phyloP scores from a whole-genome alignment of 139 green algal species.

The Ettlia oleoabundans region DNA sequence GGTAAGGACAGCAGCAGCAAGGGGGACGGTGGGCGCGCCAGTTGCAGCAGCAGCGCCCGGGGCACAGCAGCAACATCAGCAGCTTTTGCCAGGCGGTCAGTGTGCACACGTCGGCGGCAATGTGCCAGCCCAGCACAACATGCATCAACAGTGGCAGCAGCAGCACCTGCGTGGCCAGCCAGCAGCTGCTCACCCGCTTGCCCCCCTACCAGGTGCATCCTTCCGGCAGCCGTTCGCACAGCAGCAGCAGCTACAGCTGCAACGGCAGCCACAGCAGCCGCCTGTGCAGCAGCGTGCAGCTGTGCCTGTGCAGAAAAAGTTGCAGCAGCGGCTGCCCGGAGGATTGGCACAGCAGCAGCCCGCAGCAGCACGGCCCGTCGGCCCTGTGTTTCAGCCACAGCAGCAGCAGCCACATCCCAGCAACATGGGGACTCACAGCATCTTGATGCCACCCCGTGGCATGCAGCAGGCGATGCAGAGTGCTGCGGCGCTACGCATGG shows the following conservation, averaged over 20 bases:
- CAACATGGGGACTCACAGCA: too few species aligned
- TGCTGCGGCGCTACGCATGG: not conserved
- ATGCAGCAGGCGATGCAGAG: conserved; percentile 8
- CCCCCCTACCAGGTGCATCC: too few species aligned
- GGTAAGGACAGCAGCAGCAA: not conserved
- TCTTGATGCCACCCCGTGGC: not conserved
- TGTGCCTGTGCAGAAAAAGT: not conserved
- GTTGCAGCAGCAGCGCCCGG: conserved; percentile 10
- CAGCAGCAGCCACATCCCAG: conserved; percentile 9
- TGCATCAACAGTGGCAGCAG: not conserved
- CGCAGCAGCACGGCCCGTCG: not conserved
- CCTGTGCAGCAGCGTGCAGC: not conserved
- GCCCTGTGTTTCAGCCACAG: not conserved
- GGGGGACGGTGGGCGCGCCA: not conserved
- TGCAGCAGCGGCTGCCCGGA: conserved; percentile 3
- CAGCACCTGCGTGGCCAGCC: not conserved
- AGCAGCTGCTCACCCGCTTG: not conserved
- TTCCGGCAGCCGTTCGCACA: not conserved
- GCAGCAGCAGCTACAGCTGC: conserved; percentile 7
- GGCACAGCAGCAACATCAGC: not conserved
- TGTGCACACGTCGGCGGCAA: too few species aligned
- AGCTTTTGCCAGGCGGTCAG: not conserved
- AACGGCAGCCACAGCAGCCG: conserved; percentile 14
- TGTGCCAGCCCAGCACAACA: not conserved
- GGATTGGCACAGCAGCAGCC: not conserved